Conservation (phyloP, 2,329 filamentous ascomycete species). For the Ambrosiella beaveri region DNA sequence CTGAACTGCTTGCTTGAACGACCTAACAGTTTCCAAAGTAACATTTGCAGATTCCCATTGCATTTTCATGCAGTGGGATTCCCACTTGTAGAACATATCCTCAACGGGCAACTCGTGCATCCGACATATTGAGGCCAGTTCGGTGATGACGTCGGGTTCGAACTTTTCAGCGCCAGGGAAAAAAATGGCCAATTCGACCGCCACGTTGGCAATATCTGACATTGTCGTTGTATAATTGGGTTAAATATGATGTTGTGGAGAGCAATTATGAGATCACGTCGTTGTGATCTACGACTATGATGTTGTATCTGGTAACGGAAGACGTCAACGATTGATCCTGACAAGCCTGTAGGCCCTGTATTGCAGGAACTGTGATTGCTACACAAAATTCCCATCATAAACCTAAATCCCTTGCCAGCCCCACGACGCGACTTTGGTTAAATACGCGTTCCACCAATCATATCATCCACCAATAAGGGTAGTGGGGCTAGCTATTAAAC, state of each 20-base stretch:
- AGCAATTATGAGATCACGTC: no score
- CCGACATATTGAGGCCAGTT: conserved; percentile 72
- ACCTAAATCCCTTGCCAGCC: neutral
- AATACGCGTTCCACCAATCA: conserved; percentile 12
- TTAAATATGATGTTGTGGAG: no score
- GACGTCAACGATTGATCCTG: no score
- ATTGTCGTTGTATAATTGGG: no score
- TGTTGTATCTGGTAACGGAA: no score
- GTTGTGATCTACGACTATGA: no score
- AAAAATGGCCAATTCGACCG: conserved; percentile 26
- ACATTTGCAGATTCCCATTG: conserved; percentile 54
- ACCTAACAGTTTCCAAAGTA: conserved; percentile 51
- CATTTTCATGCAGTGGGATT: conserved; percentile 93
- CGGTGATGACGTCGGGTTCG: conserved; percentile 58
- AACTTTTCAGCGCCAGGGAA: conserved; percentile 44
- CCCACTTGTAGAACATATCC: conserved; percentile 97
- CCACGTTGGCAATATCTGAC: neutral
- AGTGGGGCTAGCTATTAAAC: neutral
- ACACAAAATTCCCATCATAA: neutral
- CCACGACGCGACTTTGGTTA: conserved; percentile 9
- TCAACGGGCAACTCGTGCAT: conserved; percentile 66
- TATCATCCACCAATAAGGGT: neutral
- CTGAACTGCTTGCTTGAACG: conserved; percentile 75
- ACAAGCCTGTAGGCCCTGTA: neutral
- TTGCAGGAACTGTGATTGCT: neutral